Base-by-base conservation (phyloP, 345 rosid species). In the Moricandia arvensis region DNA sequence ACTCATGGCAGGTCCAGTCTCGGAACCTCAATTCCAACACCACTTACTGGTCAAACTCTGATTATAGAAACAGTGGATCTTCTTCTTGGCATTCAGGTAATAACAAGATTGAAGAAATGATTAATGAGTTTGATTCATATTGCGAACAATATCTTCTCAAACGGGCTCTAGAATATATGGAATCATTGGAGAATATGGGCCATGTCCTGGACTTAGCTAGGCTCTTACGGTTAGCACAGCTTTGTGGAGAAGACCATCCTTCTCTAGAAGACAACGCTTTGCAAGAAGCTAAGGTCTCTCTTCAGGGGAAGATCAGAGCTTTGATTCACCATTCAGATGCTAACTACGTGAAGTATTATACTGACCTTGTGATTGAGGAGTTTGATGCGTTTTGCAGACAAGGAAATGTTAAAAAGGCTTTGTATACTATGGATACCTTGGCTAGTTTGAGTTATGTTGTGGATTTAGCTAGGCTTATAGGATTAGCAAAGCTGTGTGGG, bases 341-440 rank as follows among this genome's bases (percentile, higher is more conserved):
- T 49, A 73, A 87, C 62, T 9, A 54, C 47, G 4, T 76, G 27
- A 76, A 12, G 15, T 54, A 54, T 69, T 13, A 63, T 7, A 63
- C 71, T 2, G 75, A 76, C 0, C 0, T 30, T 0, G 8, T 41
- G 59, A 0, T 69, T 1, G 80, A 86, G 66, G 85, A 84, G 79
- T 73, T 90, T 41, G 91, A 91, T 80, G 60, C 47, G 26, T 85
- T 88, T 53, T 82, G 90, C 78, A 72, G 66, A 59, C 86, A 87
- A 35, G 85, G 82, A 34, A 89, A 90, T 66, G 81, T 87, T 58
- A 85, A 83, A 80, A 90, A 87, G 80, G 91, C 91, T 1, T 17
- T 89, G 26, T 82, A 82, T 71, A 69, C 82, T 69, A 65, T 86
- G 77, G 78, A 66, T 45, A 77, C 75, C 68, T 78, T 94, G 68